Percentiles rank a stretch among this genome's conserved stretches.
phyloP scores from a whole-genome alignment of 768 basidiomycete species.

The Fistulinella prunicolor region DNA sequence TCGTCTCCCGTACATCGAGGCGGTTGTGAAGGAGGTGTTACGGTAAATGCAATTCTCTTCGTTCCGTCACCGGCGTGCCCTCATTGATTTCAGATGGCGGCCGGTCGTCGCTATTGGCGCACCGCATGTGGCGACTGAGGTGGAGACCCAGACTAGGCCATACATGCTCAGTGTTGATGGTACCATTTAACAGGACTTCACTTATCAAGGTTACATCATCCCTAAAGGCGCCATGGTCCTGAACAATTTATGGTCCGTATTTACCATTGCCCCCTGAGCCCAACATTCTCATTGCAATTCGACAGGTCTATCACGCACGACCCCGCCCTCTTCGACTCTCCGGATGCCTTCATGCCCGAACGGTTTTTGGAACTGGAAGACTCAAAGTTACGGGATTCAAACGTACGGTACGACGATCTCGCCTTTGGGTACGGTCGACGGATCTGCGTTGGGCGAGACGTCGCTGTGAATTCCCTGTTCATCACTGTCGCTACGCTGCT shows the following conservation, averaged over 20 bases:
- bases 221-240: constrained; percentile 6
- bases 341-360: constrained; percentile 16
- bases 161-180: neutral
- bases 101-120: constrained; percentile 5
- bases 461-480: constrained; percentile 8
- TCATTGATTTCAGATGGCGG: constrained; percentile 3
- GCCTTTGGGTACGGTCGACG: constrained; percentile 14
- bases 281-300: neutral
- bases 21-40: constrained; percentile 6
- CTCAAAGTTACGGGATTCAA: neutral
- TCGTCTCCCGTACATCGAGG: constrained; percentile 8
- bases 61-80: neutral
- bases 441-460: constrained; percentile 5
- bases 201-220: constrained; percentile 2
- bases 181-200: neutral
- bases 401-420: constrained; percentile 11
- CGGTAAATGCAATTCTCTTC: neutral
- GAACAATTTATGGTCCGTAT: constrained; percentile 1
- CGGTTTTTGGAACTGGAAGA: constrained; percentile 6
- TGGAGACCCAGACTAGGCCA: neutral
- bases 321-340: constrained; percentile 7
- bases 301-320: constrained; percentile 9
- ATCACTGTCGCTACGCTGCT: constrained; percentile 8
- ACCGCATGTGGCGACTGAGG: constrained; percentile 6
- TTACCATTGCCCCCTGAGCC: neutral